These are phyloP conservation scores for Eucalyptus camaldulensis DNA, from an alignment of 345 rosid species.

Conservation along the genomic window DNA sequence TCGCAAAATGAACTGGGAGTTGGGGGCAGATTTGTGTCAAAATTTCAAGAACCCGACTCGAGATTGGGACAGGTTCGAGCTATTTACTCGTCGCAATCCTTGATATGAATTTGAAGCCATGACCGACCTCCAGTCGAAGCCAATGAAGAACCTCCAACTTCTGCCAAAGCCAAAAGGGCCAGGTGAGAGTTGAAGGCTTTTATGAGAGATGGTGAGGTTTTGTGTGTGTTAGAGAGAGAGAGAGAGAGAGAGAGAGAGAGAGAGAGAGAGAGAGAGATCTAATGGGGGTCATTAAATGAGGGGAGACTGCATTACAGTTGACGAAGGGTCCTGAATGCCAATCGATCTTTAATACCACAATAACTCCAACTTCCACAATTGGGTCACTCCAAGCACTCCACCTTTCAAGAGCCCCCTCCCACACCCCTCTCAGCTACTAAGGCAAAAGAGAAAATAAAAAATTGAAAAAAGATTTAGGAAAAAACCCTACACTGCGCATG, in stretches of 20 bases:
- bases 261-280: neutral
- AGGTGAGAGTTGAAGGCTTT: neutral
- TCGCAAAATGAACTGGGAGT: neutral
- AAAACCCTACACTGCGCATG: neutral
- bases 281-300: conserved; percentile 19
- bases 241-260: neutral
- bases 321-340: conserved; percentile 29
- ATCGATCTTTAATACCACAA: conserved; percentile 5
- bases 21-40: neutral
- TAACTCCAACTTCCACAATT: conserved; percentile 41
- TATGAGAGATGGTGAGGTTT: conserved; percentile 28
- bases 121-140: neutral
- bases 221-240: neutral
- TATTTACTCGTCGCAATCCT: neutral
- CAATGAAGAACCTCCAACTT: neutral
- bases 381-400: conserved; percentile 19
- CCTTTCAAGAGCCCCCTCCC: conserved; percentile 1
- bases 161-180: neutral
- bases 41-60: neutral
- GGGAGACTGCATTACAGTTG: conserved; percentile 28
- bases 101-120: neutral
- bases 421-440: neutral
- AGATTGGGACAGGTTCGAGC: neutral
- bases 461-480: neutral
- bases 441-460: neutral